A percentile compares a stretch with the other conserved stretches of the same genome.
These are phyloP conservation scores for Bipolaris gigantea DNA, from an alignment of 2,329 filamentous ascomycete species.

Conservation along the genomic window DNA sequence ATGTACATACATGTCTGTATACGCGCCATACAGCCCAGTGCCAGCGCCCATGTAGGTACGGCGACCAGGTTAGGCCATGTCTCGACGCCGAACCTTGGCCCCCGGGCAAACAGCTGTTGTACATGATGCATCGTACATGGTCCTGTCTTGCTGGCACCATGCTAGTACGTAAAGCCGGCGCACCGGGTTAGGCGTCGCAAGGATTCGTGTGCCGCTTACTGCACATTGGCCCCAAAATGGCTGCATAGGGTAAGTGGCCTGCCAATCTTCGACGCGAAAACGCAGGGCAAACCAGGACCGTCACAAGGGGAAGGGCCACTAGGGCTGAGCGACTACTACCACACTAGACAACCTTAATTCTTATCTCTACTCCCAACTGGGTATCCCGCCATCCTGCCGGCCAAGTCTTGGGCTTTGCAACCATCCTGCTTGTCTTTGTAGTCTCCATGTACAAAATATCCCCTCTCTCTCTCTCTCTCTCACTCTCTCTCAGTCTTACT, in stretches of 20 bases:
- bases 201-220: neutral
- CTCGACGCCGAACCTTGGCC: neutral
- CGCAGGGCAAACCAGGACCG: conserved; percentile 9
- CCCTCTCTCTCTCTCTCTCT: too few species aligned
- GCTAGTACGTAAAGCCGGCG: conserved; percentile 17
- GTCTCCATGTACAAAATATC: too few species aligned
- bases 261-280: conserved; percentile 5
- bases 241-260: conserved; percentile 13
- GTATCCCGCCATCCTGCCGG: neutral
- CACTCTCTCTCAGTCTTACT: too few species aligned
- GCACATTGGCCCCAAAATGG: conserved; percentile 1
- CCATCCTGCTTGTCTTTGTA: too few species aligned
- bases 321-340: conserved; percentile 8
- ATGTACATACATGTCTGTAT: too few species aligned
- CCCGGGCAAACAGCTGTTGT: neutral
- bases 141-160: neutral
- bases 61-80: neutral
- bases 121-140: neutral
- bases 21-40: too few species aligned
- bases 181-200: conserved; percentile 5
- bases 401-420: too few species aligned
- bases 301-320: conserved; percentile 9
- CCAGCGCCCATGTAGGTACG: neutral
- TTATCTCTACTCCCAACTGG: conserved; percentile 6
- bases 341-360: conserved; percentile 8